Base-by-base conservation (phyloP, 768 basidiomycete species). In the Podaxis carcinomalis region DNA sequence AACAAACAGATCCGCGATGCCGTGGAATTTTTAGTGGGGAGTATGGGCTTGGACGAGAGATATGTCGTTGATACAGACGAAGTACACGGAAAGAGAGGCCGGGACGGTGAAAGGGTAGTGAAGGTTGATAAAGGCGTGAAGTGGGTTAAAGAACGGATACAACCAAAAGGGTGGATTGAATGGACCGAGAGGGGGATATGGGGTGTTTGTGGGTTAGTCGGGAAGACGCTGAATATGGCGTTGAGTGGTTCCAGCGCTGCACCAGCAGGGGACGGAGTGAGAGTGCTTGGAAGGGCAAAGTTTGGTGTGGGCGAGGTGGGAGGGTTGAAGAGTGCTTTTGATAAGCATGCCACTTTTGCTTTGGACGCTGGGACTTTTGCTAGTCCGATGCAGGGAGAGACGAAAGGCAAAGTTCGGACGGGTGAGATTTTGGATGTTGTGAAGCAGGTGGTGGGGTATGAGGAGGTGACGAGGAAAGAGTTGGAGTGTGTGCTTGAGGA, bases 1-100 rank as follows among this genome's bases (percentile, higher is more conserved):
- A 72, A 76, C 56, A 67, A 74, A 58, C 90, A 98, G 73, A 76
- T 89, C 58, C 73, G 76, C 35, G 70, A 74, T 3, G 85, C 87
- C 0, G 78, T 89, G 19, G 72, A 70, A 46, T 96, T 93, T 76
- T 80, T 98, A 47, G 79, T 97, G 42, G 79, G 78, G 61, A 89
- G 83, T 66, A 98, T 98, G 96, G 95, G 95, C 0, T 79, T 97
- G 39, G 79, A 80, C 44, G 78, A 86, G 68, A 85, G 79, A 70
- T 69, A 75, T 72, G 53, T 74, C 70, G 2, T 71, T 73, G 1
- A 65, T 68, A 39, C 68, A 66, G 2, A 63, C 68, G 42, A 67
- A 69, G 14, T 62, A 68, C 9, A 32, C 9, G n/a, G 42, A 5
- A 19, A 19, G 42, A 44, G 42, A 6, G 4, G 4, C 3, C 4